A percentile compares a stretch with the other conserved stretches of the same genome.
These are phyloP conservation scores for Tulasnella sp. DNA, from an alignment of 768 basidiomycete genomes.

Conservation along the genomic window DNA sequence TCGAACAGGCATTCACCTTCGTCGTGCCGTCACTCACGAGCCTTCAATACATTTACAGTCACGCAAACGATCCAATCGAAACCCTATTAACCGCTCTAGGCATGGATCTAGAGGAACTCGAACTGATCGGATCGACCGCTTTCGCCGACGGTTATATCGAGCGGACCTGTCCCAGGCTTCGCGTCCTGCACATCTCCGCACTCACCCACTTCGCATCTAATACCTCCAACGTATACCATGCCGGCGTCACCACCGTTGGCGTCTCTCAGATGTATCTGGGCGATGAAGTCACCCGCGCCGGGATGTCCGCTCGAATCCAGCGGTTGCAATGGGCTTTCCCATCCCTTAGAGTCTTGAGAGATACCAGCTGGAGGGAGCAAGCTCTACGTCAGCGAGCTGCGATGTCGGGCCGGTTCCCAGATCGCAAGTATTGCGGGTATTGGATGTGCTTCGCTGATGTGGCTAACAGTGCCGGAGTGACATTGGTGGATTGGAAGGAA, in stretches of 20 bases:
- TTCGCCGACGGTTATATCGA: constrained; percentile 6
- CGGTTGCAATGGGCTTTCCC: constrained; percentile 4
- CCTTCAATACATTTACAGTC: background rate
- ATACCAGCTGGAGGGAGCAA: background rate
- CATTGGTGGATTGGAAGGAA: background rate
- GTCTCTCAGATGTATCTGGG: background rate
- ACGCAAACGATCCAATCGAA: background rate
- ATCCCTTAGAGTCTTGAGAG: background rate
- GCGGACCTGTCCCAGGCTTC: background rate
- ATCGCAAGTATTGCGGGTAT: background rate
- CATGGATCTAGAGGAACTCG: background rate
- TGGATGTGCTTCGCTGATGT: background rate
- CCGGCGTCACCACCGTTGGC: background rate
- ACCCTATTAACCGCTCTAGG: background rate
- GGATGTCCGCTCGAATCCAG: background rate
- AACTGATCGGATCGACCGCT: background rate
- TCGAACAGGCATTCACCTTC: constrained; percentile 7
- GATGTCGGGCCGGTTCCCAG: constrained; percentile 5
- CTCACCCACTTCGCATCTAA: background rate
- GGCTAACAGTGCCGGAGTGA: background rate
- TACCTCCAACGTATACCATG: background rate
- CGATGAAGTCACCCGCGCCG: background rate
- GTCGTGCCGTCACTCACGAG: background rate
- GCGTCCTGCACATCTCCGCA: background rate
- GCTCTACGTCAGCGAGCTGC: background rate